Base-by-base conservation (phyloP, 768 basidiomycete species). In the Leccinum variicolor region DNA sequence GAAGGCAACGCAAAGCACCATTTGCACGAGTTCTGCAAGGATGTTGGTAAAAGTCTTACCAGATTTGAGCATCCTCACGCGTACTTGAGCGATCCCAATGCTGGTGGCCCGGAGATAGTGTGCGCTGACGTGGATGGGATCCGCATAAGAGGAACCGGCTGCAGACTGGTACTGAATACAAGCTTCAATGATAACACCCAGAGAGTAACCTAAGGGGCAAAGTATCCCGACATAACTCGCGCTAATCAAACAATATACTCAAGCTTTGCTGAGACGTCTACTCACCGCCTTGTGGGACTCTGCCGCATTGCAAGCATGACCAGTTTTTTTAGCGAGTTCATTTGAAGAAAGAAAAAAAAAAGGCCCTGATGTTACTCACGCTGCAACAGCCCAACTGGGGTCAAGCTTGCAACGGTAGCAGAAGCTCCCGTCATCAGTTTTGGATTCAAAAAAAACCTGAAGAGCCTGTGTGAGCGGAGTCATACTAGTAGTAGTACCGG, bases 81-180 rank as follows among this genome's bases (percentile, higher is more conserved):
- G 78, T 11, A 87, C 76, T 50, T 79, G 76, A 60, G 81, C 83
- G 3, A 73, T 60, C 5, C 70, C 73, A 5, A 73, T 56, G 8
- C 69, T 68, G 1, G 82, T 77, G 2, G 81, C 69, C 21, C 76
- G 74, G 39, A 86, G 73, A 64, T 77, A 89, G 62, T 87, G 82
- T 3, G 83, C 82, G 15, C 81, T 84, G 50, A 86, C 69, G 66
- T 87, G 81, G 46, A 87, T 73, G 17, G 82, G 82, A 61, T 88
- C 85, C 17, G 64, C 69, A 66, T 86, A 85, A 13, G 63, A 23
- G 9, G 81, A 78, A 3, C 66, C 57, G 15, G 9, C 21, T 15
- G 23, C 15, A 1, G 75, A 70, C 67, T 87, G 86, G 55, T 80
- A 69, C 51, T 76, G 73, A 8, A 83, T 74, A 56, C 81, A 83